Evolutionary conservation across 2,329 filamentous ascomycete genomes (phyloP), one percentile per base, ranked within the genome.

Genomic region (Graphilbum fragrans): DNA sequence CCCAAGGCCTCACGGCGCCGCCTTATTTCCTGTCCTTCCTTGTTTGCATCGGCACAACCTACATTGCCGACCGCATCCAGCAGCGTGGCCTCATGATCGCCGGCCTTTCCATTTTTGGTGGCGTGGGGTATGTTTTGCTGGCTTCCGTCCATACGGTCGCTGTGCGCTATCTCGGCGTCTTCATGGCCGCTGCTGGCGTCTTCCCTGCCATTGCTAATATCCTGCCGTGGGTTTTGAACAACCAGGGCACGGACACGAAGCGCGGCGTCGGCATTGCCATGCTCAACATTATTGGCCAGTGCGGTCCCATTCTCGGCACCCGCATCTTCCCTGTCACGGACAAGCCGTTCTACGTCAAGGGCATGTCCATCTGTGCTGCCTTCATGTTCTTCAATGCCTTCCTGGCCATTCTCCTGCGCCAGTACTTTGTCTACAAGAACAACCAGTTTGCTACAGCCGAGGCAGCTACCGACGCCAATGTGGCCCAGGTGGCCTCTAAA

Each of bases 1-100:
- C 82, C 0, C 82, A 87, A 58, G 82, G 81, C 1, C 67, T 87
- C 12, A 80, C 79, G 1, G 80, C 80, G 0, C 81, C 81, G 1
- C 80, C 81, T 0, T 85, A 81, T 56, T 74, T 86, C 50, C 57
- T 82, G 16, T 70, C 79, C 2, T 84, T 81, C 53, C 50, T 82
- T 12, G 58, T 77, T 19, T 80, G 76, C 35, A 68, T 86, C 45
- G 50, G 53, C 10, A 73, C 72, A 2, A 77, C 77, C 5, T 81
- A 67, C 55, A 55, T 83, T 29, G 78, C 80, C n/a, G 81, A 86
- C 59, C 67, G 66, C 14, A 66, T 70, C 2, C 70, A 73, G 47
- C 79, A 82, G 54, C 76, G 81, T 34, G 79, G 78, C 2, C 53
- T 74, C 35, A 69, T 74, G 49, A 71, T 85, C 47, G 60, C 69